Base-by-base conservation (phyloP, 73 alveolate genomes). In the Blepharisma stoltei region DNA sequence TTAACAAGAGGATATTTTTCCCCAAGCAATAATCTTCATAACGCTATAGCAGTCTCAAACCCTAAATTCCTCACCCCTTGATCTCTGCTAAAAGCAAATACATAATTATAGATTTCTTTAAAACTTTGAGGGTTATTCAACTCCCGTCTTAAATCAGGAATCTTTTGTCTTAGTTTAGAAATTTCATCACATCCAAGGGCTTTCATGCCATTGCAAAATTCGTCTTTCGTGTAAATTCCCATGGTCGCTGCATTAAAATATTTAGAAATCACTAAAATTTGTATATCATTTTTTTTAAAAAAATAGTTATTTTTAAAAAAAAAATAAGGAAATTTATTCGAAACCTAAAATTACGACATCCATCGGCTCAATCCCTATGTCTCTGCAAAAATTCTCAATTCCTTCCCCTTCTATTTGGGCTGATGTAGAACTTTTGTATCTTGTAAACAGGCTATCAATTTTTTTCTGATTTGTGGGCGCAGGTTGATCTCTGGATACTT, bases 291-390 rank as follows among this genome's bases (percentile, higher is more conserved):
- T n/a, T n/a, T n/a, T n/a, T n/a, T n/a, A n/a, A n/a, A n/a, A n/a
- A n/a, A n/a, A n/a, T n/a, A n/a, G n/a, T n/a, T n/a, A n/a, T n/a
- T n/a, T n/a, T n/a, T n/a, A n/a, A n/a, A n/a, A n/a, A n/a, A n/a
- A n/a, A n/a, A n/a, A n/a, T n/a, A n/a, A n/a, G n/a, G n/a, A n/a
- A n/a, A n/a, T n/a, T n/a, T n/a, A n/a, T n/a, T n/a, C n/a, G n/a
- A n/a, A n/a, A n/a, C n/a, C n/a, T n/a, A n/a, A n/a, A 47, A 82
- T 83, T 54, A 87, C 94, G 9, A 89, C 86, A 67, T 87, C 94
- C 6, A 68, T 71, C 2, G 86, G 86, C 21, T 83, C 86, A 27
- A 83, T 77, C 6, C 89, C 89, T 23, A 87, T 49, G 48, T 87
- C 86, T 9, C 70, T 68, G 81, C 60, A 87, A 53, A 87, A 87